phyloP scores from a whole-genome alignment of 192 early-diverging fungal genomes.

The Coemansia sp. region DNA sequence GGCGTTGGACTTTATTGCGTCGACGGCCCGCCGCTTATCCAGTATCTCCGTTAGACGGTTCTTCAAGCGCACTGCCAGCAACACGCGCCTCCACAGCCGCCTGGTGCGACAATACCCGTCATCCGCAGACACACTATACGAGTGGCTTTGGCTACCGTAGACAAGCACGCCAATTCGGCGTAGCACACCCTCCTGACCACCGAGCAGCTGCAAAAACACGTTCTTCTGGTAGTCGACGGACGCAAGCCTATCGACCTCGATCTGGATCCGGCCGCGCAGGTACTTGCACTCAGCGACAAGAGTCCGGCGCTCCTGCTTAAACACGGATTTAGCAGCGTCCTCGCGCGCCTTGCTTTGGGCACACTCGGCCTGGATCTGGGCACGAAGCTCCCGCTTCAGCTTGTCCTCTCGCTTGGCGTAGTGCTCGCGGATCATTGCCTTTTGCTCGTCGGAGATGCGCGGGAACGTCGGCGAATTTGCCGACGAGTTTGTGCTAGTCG shows the following conservation, averaged over 20 bases:
- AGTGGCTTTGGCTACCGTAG: too few species aligned
- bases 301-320: neutral
- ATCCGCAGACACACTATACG: too few species aligned
- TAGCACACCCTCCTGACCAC: constrained; percentile 26
- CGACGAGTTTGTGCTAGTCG: neutral
- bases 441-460: constrained; percentile 20
- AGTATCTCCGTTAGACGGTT: constrained; percentile 9
- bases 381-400: neutral
- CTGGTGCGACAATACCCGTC: neutral
- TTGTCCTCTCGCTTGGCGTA: constrained; percentile 4
- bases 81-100: constrained; percentile 22
- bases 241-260: constrained; percentile 7
- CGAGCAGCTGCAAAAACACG: constrained; percentile 21
- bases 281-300: constrained; percentile 23
- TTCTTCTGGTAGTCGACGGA: constrained; percentile 21
- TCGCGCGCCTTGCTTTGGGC: neutral
- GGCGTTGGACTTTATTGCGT: constrained; percentile 23
- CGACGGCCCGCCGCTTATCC: neutral
- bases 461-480: constrained; percentile 17
- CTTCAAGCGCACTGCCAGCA: constrained; percentile 26
- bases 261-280: constrained; percentile 17
- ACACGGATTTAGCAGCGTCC: neutral
- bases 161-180: constrained; percentile 16
- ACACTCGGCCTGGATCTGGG: neutral
- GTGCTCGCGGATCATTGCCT: constrained; percentile 23